Evolutionary conservation across 805 yeast species (phyloP).

Genomic region (Cyberlindnera mrakii): DNA sequence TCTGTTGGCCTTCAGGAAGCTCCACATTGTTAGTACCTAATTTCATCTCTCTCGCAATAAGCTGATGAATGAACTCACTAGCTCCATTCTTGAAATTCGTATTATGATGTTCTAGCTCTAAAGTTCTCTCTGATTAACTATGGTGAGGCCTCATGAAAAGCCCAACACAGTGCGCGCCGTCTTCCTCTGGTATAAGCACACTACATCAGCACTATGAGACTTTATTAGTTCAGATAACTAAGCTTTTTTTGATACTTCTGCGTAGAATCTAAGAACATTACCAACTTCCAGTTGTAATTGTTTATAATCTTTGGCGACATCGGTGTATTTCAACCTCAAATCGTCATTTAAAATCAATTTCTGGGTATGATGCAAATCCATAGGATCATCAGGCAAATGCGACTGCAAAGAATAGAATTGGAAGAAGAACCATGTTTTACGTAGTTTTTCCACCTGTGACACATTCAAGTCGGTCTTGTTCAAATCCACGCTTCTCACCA

Average conservation of each 20-base stretch:
- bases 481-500: constrained; percentile 17
- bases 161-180: not conserved
- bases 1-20: constrained; percentile 37
- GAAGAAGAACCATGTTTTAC: constrained; percentile 34
- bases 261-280: not conserved
- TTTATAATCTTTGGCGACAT: constrained; percentile 9
- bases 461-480: constrained; percentile 23
- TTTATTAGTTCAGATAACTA: too few relatives aligned
- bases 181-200: too few relatives aligned
- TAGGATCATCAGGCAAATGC: constrained; percentile 9
- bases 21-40: not conserved
- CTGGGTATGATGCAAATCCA: constrained; percentile 11
- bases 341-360: constrained; percentile 19
- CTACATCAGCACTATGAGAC: too few relatives aligned
- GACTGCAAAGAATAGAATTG: constrained; percentile 26
- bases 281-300: constrained; percentile 3
- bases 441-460: constrained; percentile 27
- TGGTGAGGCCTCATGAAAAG: not conserved
- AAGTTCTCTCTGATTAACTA: not conserved
- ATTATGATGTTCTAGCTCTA: not conserved
- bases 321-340: constrained; percentile 8
- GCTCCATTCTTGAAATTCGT: constrained; percentile 7
- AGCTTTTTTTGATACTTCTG: not conserved
- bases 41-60: not conserved
- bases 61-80: constrained; percentile 5